These are phyloP conservation scores for Ormosia semicastrata DNA, from an alignment of 306 rosid genomes.

Conservation along the genomic window DNA sequence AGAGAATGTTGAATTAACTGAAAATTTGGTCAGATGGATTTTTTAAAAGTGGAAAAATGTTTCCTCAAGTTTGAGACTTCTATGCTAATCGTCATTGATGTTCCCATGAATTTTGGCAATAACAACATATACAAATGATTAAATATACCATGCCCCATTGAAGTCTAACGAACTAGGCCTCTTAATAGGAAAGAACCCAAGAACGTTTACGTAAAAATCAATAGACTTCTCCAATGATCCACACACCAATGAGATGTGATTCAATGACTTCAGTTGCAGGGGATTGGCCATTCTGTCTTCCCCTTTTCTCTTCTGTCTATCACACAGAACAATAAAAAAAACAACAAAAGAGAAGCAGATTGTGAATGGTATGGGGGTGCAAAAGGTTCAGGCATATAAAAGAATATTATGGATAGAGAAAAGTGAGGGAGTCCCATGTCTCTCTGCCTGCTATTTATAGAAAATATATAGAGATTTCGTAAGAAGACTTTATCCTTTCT, in stretches of 20 bases:
- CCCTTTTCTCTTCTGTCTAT: neutral
- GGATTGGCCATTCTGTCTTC: constrained; percentile 46
- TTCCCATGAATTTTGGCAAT: neutral
- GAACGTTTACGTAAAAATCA: constrained; percentile 61
- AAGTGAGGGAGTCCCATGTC: neutral
- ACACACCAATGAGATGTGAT: constrained; percentile 74
- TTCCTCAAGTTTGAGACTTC: neutral
- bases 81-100: neutral
- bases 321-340: neutral
- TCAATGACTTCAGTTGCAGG: constrained; percentile 67
- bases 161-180: constrained; percentile 36
- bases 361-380: neutral
- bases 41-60: neutral
- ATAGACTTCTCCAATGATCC: constrained; percentile 64
- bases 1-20: neutral
- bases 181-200: constrained; percentile 58
- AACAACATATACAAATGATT: neutral
- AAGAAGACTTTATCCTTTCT: neutral
- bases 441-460: constrained; percentile 1
- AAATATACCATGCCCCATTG: constrained; percentile 42
- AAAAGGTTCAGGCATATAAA: neutral
- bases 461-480: neutral
- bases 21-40: neutral
- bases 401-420: neutral
- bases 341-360: neutral